phyloP scores from a whole-genome alignment of 192 early-diverging fungal genomes.

The Entomortierella beljakovae region DNA sequence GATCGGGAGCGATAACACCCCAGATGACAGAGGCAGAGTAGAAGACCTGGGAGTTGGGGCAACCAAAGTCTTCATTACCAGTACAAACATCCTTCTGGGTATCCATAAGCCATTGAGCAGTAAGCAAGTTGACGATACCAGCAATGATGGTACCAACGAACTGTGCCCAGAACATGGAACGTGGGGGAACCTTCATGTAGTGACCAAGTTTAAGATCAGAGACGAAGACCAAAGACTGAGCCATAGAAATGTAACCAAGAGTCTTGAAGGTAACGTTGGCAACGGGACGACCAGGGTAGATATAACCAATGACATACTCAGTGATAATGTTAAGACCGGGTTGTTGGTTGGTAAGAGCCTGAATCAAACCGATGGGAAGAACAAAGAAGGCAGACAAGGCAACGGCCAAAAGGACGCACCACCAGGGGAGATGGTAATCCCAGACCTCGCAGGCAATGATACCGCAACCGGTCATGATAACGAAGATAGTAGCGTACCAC shows the following conservation, averaged over 20 bases:
- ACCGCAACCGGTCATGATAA: conserved; percentile 54
- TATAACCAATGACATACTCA: too few species aligned
- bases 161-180: conserved; percentile 70
- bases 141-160: conserved; percentile 69
- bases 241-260: conserved; percentile 66
- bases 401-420: conserved; percentile 58
- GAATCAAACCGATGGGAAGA: conserved; percentile 52
- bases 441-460: conserved; percentile 69
- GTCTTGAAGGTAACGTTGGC: conserved; percentile 72
- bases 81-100: conserved; percentile 56
- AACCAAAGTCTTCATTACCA: too few species aligned
- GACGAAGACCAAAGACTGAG: conserved; percentile 79
- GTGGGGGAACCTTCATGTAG: conserved; percentile 80
- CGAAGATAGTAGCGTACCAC: too few species aligned
- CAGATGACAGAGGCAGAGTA: too few species aligned
- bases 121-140: conserved; percentile 63
- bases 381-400: conserved; percentile 39
- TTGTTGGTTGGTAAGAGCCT: conserved; percentile 66
- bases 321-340: conserved; percentile 65
- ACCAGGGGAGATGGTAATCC: conserved; percentile 62
- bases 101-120: conserved; percentile 58
- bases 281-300: conserved; percentile 67
- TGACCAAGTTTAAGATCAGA: too few species aligned
- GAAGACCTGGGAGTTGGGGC: too few species aligned
- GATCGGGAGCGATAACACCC: too few species aligned